Percentiles rank a stretch among this genome's conserved stretches.
phyloP scores from a whole-genome alignment of 805 yeast genomes.

The Starmerella riodocensis region DNA sequence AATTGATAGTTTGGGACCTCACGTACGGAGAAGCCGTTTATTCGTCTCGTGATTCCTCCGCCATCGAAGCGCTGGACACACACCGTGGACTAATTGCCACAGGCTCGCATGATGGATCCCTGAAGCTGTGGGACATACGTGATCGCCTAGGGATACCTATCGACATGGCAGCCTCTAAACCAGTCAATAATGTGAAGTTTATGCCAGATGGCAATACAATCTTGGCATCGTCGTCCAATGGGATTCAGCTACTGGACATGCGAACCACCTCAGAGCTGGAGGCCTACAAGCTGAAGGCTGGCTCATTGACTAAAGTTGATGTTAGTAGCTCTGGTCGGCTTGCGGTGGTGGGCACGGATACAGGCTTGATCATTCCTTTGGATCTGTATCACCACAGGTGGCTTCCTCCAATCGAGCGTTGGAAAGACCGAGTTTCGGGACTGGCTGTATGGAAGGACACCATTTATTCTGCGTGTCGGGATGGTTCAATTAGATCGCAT shows the following conservation, averaged over 20 bases:
- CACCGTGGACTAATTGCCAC: slow-evolving; percentile 52
- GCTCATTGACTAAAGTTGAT: slow-evolving; percentile 9
- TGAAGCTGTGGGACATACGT: slow-evolving; percentile 17
- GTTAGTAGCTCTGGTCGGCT: slow-evolving; percentile 17
- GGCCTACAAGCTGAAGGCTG: neutral
- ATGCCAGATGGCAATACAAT: slow-evolving; percentile 13
- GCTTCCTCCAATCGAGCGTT: slow-evolving; percentile 5
- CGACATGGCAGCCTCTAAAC: neutral
- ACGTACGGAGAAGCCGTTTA: slow-evolving; percentile 80
- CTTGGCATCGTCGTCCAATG: slow-evolving; percentile 2
- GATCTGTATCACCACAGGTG: slow-evolving; percentile 12
- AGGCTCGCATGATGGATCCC: slow-evolving; percentile 11
- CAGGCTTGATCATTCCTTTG: slow-evolving; percentile 10
- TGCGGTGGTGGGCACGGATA: slow-evolving; percentile 14
- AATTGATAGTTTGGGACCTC: slow-evolving; percentile 63
- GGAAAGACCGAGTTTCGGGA: slow-evolving; percentile 13
- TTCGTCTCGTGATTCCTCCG: slow-evolving; percentile 37
- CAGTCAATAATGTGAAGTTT: neutral
- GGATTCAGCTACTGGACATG: slow-evolving; percentile 12
- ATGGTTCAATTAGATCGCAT: slow-evolving; percentile 8
- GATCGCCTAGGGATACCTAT: slow-evolving; percentile 1
- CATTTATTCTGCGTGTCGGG: slow-evolving; percentile 12
- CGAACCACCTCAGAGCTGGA: slow-evolving; percentile 9
- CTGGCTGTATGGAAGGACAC: slow-evolving; percentile 4
- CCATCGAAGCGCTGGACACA: slow-evolving; percentile 38